Evolutionary conservation across 169 alveolate species (phyloP), one percentile per base, ranked within the genome.

Genomic region (Cryptosporidium ryanae): DNA sequence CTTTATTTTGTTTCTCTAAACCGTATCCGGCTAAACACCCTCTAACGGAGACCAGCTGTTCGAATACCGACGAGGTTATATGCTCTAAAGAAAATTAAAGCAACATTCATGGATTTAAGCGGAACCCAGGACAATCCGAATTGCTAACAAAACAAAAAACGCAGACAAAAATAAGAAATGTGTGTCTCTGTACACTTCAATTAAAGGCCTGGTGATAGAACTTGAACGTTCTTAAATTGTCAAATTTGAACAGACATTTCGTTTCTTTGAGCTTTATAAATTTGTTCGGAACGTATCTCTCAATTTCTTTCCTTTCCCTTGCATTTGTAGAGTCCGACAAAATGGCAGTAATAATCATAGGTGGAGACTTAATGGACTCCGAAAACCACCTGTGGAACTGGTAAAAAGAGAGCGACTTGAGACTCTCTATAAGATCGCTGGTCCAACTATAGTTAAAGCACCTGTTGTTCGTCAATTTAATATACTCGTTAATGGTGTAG

Each of bases 371-470:
- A 7, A 68, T 59, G 2, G 83, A 68, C 18, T 3, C 6, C 10
- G 83, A 68, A 38, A 68, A 55, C 83, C 83, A 68, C 21, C 8
- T 55, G 17, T 55, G 31, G 38, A 68, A 68, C 29, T 68, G 83
- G 25, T 5, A 27, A 55, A 29, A 68, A 31, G 55, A 17, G 7
- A 68, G 50, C n/a, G 65, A 48, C 0, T 64, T 59, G 2, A 68
- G 67, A 31, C n/a, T 55, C 13, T 52, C 44, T 2, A 68, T 23
- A 29, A 31, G 5, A 15, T 68, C 66, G 34, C 52, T 50, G 15
- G 66, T 68, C 27, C 38, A 52, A 10, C 52, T 49, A 25, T 68
- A 68, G 25, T 68, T 17, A 54, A 68, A 68, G 15, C 66, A 23
- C 31, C 66, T 68, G 21, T 68, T 34, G 23, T 49, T 49, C 6